These are phyloP conservation scores for Salix arbutifolia DNA, from an alignment of 345 rosid genomes.

Conservation along the genomic window DNA sequence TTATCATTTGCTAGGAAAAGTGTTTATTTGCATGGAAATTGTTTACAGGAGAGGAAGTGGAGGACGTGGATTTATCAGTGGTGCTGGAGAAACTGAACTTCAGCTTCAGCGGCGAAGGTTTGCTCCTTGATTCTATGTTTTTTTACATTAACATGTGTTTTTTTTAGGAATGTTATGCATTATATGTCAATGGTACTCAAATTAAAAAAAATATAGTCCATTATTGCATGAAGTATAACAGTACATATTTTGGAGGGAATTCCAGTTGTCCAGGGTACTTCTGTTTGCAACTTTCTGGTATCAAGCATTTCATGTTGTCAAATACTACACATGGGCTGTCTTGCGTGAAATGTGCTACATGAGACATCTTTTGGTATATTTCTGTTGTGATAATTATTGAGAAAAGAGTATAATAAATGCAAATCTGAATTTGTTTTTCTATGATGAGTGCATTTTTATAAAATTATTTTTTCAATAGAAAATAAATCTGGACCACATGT, in stretches of 20 bases:
- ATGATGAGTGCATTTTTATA: neutral
- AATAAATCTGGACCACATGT: neutral
- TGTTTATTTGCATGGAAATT: conserved; percentile 2
- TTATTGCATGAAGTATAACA: too few relatives aligned
- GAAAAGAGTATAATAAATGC: neutral
- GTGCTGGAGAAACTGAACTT: conserved; percentile 99
- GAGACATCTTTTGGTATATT: neutral
- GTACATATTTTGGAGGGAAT: neutral
- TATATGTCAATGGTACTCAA: neutral
- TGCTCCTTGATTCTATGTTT: conserved; percentile 9
- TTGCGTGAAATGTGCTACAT: neutral
- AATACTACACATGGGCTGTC: neutral
- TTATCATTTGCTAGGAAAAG: neutral
- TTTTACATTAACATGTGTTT: neutral
- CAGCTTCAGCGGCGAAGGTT: conserved; percentile 93
- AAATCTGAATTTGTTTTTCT: neutral
- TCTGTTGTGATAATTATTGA: neutral
- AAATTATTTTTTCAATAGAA: neutral
- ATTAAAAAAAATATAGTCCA: too few relatives aligned
- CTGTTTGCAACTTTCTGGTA: neutral
- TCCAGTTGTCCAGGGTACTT: neutral
- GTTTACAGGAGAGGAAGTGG: conserved; percentile 89
- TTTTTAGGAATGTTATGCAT: neutral
- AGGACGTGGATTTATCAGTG: conserved; percentile 83
- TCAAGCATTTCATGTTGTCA: neutral